Conservation (phyloP, 495 filamentous ascomycete genomes). For the Margaritispora aquatica region DNA sequence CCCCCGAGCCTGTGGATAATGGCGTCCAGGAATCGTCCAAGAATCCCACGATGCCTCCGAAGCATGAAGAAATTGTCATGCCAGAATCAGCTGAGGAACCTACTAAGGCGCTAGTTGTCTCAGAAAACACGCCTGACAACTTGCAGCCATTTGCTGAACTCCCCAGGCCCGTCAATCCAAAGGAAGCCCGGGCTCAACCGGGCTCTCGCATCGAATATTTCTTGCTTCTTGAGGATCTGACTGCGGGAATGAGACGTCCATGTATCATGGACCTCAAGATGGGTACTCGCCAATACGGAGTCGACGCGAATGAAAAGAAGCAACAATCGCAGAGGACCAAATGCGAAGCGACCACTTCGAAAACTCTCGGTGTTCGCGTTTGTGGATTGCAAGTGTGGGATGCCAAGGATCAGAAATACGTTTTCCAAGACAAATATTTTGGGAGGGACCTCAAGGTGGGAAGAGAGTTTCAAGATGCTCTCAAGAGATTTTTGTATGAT, state of each 20-base stretch:
- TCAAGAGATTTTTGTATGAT: slow-evolving; percentile 86
- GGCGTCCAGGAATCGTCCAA: not conserved
- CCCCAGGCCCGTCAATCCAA: slow-evolving; percentile 60
- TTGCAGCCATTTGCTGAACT: slow-evolving; percentile 28
- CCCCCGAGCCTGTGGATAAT: not conserved
- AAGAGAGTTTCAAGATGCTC: slow-evolving; percentile 80
- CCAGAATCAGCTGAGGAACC: not conserved
- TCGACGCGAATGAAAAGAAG: slow-evolving; percentile 91
- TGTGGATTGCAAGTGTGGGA: slow-evolving; percentile 98
- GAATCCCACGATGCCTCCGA: not conserved
- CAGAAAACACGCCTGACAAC: not conserved
- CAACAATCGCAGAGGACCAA: slow-evolving; percentile 88
- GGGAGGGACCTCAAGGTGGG: slow-evolving; percentile 85
- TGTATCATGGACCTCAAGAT: slow-evolving; percentile 98
- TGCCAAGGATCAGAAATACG: slow-evolving; percentile 69
- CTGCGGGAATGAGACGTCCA: slow-evolving; percentile 90
- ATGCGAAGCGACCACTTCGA: slow-evolving; percentile 86
- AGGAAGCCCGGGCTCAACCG: slow-evolving; percentile 64
- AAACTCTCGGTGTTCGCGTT: slow-evolving; percentile 83
- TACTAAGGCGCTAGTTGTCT: not conserved
- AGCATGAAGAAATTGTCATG: not conserved
- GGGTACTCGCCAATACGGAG: slow-evolving; percentile 96
- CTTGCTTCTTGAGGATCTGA: slow-evolving; percentile 91
- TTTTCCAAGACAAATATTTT: slow-evolving; percentile 96
- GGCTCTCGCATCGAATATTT: slow-evolving; percentile 79